Percentiles rank a stretch among this genome's conserved stretches.
phyloP scores from a whole-genome alignment of 768 basidiomycete species.

The Pholiota microspora region DNA sequence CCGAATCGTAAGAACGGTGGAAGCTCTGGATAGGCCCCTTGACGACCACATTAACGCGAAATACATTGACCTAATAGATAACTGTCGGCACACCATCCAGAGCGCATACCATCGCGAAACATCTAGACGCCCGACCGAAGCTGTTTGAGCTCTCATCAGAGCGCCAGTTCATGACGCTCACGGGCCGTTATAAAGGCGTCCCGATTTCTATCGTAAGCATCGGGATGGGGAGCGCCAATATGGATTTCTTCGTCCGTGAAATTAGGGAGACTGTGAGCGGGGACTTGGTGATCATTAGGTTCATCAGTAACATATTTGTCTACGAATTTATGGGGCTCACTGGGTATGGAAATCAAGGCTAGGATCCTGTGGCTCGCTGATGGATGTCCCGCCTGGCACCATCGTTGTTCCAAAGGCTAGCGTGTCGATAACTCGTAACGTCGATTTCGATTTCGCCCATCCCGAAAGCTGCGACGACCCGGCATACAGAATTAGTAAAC shows the following conservation, averaged over 20 bases:
- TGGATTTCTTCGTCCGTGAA: conserved; percentile 85
- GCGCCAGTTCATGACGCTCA: conserved; percentile 73
- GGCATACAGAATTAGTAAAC: conserved; percentile 69
- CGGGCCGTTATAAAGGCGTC: conserved; percentile 58
- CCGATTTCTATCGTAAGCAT: conserved; percentile 77
- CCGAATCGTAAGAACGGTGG: conserved; percentile 53
- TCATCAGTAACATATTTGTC: conserved; percentile 7
- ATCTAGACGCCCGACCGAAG: conserved; percentile 56
- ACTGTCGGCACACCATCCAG: conserved; percentile 76
- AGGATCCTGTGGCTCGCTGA: conserved; percentile 78
- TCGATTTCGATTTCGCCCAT: conserved; percentile 70
- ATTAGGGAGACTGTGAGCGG: conserved; percentile 71
- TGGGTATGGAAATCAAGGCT: conserved; percentile 40
- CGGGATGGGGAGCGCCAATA: conserved; percentile 82
- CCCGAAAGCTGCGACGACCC: conserved; percentile 37
- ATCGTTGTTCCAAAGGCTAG: conserved; percentile 70
- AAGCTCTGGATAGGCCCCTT: not conserved
- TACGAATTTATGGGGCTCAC: not conserved
- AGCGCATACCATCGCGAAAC: conserved; percentile 55
- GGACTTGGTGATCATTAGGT: conserved; percentile 53
- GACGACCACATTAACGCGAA: not conserved
- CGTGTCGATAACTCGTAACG: conserved; percentile 69
- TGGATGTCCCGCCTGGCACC: conserved; percentile 69
- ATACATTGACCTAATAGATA: conserved; percentile 37
- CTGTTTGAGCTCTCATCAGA: conserved; percentile 68